Evolutionary conservation across 192 early-diverging fungal species (phyloP).

Genomic region (Coemansia sp.): DNA sequence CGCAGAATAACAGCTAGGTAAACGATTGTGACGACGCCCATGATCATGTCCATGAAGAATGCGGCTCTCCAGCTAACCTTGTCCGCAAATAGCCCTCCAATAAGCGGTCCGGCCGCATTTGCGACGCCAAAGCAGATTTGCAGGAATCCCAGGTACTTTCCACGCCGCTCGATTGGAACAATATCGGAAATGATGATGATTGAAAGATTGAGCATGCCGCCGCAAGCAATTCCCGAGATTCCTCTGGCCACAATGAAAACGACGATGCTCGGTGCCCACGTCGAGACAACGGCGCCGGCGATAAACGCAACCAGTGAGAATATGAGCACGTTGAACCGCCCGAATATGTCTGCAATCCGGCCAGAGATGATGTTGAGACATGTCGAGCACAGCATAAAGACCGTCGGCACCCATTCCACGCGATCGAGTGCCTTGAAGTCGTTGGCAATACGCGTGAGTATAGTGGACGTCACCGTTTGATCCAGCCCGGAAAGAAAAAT

Average conservation of each 20-base stretch:
- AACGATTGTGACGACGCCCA: constrained; percentile 62
- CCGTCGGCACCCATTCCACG: constrained; percentile 86
- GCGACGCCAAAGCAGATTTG: constrained; percentile 60
- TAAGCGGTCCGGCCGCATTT: constrained; percentile 59
- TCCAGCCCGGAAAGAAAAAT: constrained; percentile 82
- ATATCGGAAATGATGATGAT: constrained; percentile 81
- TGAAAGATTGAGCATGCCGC: constrained; percentile 64
- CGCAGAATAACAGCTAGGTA: constrained; percentile 60
- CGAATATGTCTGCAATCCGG: constrained; percentile 83
- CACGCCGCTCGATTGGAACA: constrained; percentile 68
- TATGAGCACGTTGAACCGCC: constrained; percentile 43
- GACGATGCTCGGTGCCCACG: constrained; percentile 43
- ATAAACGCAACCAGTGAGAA: constrained; percentile 51
- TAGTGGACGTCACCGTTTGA: constrained; percentile 84
- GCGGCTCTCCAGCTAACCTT: constrained; percentile 62
- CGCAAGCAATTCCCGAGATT: constrained; percentile 74
- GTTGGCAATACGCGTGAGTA: constrained; percentile 72
- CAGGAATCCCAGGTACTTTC: constrained; percentile 71
- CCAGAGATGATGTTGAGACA: constrained; percentile 80
- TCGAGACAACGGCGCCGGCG: constrained; percentile 46
- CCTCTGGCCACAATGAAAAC: constrained; percentile 71
- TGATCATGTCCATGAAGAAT: constrained; percentile 79
- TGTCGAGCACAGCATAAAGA: constrained; percentile 72
- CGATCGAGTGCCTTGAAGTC: constrained; percentile 74
- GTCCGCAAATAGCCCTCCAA: constrained; percentile 65